phyloP scores from a whole-genome alignment of 768 basidiomycete species.

The Floccularia luteovirens region DNA sequence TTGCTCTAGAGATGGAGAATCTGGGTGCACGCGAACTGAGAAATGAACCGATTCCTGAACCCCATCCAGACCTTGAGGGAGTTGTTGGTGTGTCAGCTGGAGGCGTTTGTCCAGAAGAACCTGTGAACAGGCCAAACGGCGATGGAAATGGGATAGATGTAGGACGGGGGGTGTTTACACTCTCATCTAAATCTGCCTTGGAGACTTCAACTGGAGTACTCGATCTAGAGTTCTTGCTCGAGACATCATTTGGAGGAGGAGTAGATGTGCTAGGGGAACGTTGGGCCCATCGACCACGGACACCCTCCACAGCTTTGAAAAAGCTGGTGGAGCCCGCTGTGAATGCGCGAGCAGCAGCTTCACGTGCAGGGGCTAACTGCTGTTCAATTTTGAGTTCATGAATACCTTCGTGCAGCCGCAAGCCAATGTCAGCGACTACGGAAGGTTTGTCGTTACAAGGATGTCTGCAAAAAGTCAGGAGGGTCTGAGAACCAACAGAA shows the following conservation, averaged over 20 bases:
- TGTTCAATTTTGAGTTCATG: constrained; percentile 92
- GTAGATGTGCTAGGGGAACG: constrained; percentile 15
- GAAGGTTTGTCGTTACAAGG: constrained; percentile 90
- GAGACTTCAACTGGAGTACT: constrained; percentile 32
- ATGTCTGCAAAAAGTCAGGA: constrained; percentile 45
- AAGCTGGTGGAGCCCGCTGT: constrained; percentile 70
- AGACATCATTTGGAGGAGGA: constrained; percentile 13
- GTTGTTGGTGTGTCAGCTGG: constrained; percentile 4
- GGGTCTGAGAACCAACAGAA: not conserved
- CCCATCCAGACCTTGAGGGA: constrained; percentile 16
- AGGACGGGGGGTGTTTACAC: constrained; percentile 5
- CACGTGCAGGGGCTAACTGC: constrained; percentile 87
- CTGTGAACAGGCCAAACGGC: constrained; percentile 14
- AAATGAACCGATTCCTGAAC: constrained; percentile 24
- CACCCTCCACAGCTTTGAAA: constrained; percentile 87
- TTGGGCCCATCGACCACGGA: constrained; percentile 63
- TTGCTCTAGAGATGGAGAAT: constrained; percentile 12
- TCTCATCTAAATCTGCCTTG: constrained; percentile 24
- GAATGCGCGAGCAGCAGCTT: constrained; percentile 77
- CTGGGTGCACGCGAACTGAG: constrained; percentile 19
- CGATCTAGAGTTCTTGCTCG: constrained; percentile 21
- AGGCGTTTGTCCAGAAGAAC: not conserved
- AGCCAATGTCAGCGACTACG: constrained; percentile 84
- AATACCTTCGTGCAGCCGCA: constrained; percentile 88
- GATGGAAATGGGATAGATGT: constrained; percentile 13